Percentiles rank a stretch among this genome's conserved stretches.
These are phyloP conservation scores for Daldinia caldariorum DNA, from an alignment of 495 filamentous ascomycete species.

Conservation along the genomic window DNA sequence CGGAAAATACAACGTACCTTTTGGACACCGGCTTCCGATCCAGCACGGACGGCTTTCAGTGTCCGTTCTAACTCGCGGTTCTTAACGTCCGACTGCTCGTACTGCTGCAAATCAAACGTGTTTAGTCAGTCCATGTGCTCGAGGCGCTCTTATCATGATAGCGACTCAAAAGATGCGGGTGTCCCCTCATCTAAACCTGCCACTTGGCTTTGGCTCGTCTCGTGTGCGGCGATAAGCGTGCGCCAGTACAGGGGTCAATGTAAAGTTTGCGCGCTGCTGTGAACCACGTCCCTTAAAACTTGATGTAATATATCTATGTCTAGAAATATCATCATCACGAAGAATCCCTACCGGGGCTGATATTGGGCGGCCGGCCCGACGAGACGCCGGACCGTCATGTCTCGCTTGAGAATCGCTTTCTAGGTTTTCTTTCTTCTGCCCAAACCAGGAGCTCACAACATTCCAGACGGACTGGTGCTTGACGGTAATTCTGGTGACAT, in stretches of 20 bases:
- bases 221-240: background rate
- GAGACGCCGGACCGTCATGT: slow-evolving; percentile 22
- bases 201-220: slow-evolving; percentile 23
- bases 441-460: slow-evolving; percentile 28
- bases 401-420: slow-evolving; percentile 26
- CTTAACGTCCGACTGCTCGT: slow-evolving; percentile 60
- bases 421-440: slow-evolving; percentile 13
- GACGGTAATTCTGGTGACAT: slow-evolving; percentile 31
- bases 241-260: background rate
- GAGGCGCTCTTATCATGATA: background rate
- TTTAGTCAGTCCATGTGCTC: slow-evolving; percentile 21
- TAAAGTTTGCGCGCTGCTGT: background rate
- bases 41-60: slow-evolving; percentile 57
- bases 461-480: slow-evolving; percentile 41
- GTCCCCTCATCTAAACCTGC: slow-evolving; percentile 1
- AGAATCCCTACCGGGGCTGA: slow-evolving; percentile 3
- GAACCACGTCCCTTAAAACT: slow-evolving; percentile 8
- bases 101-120: slow-evolving; percentile 51
- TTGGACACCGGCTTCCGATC: slow-evolving; percentile 55
- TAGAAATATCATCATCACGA: background rate
- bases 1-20: slow-evolving; percentile 54
- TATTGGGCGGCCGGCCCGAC: slow-evolving; percentile 17
- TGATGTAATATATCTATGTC: slow-evolving; percentile 6
- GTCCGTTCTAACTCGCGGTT: slow-evolving; percentile 59
- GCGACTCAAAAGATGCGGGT: background rate